These are phyloP conservation scores for Nepenthes mirabilis DNA, from an alignment of 148 eudicot genomes.

Conservation along the genomic window DNA sequence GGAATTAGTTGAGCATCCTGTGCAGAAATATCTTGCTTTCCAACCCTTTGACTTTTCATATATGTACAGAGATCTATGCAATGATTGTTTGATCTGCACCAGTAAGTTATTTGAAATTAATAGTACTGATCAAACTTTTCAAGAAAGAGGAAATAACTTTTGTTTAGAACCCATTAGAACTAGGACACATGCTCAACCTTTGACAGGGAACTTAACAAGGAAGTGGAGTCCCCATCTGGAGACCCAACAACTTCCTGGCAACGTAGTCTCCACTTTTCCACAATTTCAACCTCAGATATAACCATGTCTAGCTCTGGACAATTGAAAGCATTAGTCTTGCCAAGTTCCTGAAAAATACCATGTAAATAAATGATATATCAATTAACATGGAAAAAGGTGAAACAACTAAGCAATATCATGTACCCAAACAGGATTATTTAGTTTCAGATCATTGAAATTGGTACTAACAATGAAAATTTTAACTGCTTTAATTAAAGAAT, in stretches of 20 bases:
- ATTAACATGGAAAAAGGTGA: no score
- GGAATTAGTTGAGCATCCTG: conserved; percentile 37
- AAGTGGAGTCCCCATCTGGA: conserved; percentile 22
- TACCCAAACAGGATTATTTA: no score
- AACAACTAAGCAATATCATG: no score
- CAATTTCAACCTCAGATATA: conserved; percentile 40
- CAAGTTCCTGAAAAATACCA: conserved; percentile 44
- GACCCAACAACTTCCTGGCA: conserved; percentile 37
- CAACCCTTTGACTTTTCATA: conserved; percentile 34
- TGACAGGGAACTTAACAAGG: conserved; percentile 31
- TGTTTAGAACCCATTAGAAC: not conserved
- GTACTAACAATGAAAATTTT: no score
- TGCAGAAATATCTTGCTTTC: conserved; percentile 44
- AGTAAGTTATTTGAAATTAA: not conserved
- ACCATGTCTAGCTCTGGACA: conserved; percentile 68
- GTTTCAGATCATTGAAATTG: no score
- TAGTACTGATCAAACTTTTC: not conserved
- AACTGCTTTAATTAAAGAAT: no score
- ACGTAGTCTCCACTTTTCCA: conserved; percentile 48
- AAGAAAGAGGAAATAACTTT: not conserved
- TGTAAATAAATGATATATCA: no score
- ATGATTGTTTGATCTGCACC: conserved; percentile 45
- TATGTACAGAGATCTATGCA: conserved; percentile 58
- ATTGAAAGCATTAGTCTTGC: conserved; percentile 43
- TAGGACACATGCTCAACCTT: conserved; percentile 30